A percentile compares a stretch with the other conserved stretches of the same genome.
phyloP scores from a whole-genome alignment of 768 basidiomycete genomes.

The Suillus subaureus region DNA sequence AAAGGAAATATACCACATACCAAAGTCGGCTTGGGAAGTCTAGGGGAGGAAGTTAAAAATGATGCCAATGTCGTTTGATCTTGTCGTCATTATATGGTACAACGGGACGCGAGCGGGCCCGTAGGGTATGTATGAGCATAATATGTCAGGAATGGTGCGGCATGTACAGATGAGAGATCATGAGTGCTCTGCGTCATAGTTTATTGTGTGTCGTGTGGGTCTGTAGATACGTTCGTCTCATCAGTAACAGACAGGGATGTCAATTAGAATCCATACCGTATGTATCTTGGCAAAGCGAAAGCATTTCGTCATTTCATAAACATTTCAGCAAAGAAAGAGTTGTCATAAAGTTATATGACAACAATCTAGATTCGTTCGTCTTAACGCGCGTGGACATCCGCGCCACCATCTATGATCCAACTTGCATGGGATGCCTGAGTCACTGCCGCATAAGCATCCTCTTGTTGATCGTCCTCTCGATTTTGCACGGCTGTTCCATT shows the following conservation, averaged over 20 bases:
- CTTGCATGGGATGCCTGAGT: slow-evolving; percentile 13
- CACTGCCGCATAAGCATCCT: slow-evolving; percentile 17
- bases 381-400: not conserved
- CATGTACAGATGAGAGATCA: slow-evolving; percentile 4
- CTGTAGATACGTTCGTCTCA: slow-evolving; percentile 6
- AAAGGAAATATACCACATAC: not conserved
- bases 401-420: slow-evolving; percentile 12
- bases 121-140: slow-evolving; percentile 5
- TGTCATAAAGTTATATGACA: not conserved
- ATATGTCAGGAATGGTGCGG: slow-evolving; percentile 1
- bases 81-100: slow-evolving; percentile 24
- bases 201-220: slow-evolving; percentile 9
- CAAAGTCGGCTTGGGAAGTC: not conserved
- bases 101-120: slow-evolving; percentile 20
- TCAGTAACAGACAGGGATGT: not conserved
- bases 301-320: slow-evolving; percentile 2
- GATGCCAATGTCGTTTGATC: not conserved
- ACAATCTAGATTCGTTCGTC: not conserved
- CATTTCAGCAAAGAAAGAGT: not conserved
- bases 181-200: slow-evolving; percentile 5
- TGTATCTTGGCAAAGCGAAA: not conserved
- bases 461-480: slow-evolving; percentile 1
- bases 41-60: not conserved
- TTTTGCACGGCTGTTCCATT: slow-evolving; percentile 11
- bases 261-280: slow-evolving; percentile 12